phyloP scores from a whole-genome alignment of 176 grass and related monocot species.

The Ananas comosus region DNA sequence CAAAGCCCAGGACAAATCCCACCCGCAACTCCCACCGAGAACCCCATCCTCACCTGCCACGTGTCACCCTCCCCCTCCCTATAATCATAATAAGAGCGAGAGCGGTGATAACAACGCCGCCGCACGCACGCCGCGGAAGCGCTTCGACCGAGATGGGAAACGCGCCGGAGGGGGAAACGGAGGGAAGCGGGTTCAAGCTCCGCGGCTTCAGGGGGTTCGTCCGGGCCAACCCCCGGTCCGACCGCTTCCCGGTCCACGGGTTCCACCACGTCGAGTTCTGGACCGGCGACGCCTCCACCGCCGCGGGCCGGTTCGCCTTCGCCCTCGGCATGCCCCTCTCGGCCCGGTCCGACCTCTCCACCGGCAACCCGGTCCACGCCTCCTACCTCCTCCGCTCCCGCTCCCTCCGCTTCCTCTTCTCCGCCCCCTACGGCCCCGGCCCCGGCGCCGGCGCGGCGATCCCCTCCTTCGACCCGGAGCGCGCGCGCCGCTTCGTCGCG shows the following conservation, averaged over 20 bases:
- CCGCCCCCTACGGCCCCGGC: slow-evolving; percentile 47
- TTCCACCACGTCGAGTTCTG: slow-evolving; percentile 97
- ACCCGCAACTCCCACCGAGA: slow-evolving; percentile 4
- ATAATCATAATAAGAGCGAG: no score
- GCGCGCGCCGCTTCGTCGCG: slow-evolving; percentile 36
- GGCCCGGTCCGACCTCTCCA: slow-evolving; percentile 80
- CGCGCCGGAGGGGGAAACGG: neutral
- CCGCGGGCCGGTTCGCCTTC: slow-evolving; percentile 72
- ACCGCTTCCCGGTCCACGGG: slow-evolving; percentile 47
- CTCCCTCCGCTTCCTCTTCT: slow-evolving; percentile 68
- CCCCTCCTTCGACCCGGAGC: slow-evolving; percentile 51
- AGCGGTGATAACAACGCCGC: neutral
- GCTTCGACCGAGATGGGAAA: neutral
- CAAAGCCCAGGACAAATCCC: neutral
- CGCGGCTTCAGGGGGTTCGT: slow-evolving; percentile 28
- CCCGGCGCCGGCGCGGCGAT: slow-evolving; percentile 23
- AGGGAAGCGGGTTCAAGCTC: slow-evolving; percentile 26
- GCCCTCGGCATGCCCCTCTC: slow-evolving; percentile 55
- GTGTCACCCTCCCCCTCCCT: no score
- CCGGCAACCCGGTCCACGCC: slow-evolving; percentile 67
- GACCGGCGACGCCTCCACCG: slow-evolving; percentile 51
- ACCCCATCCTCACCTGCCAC: neutral
- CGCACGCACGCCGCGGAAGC: neutral
- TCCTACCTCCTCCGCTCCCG: slow-evolving; percentile 73
- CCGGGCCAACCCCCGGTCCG: slow-evolving; percentile 40